A percentile compares a stretch with the other conserved stretches of the same genome.
Conservation (phyloP, 495 filamentous ascomycete genomes). For the Hypoxylon intermedium region DNA sequence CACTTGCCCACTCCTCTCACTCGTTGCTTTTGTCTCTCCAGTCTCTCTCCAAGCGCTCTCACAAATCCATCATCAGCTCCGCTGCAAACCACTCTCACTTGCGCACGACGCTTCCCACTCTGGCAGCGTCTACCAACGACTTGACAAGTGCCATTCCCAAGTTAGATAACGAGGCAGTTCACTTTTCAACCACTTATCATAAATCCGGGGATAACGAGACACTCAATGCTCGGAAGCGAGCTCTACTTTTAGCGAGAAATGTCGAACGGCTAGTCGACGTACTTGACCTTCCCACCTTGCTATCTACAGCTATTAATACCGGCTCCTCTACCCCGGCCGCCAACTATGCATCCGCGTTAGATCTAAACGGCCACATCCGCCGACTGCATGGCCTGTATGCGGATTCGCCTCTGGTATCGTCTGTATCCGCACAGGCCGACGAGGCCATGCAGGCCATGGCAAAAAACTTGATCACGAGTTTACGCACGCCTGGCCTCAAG, state of each 20-base stretch:
- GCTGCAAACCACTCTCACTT: constrained; percentile 78
- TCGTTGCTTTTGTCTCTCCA: constrained; percentile 87
- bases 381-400: constrained; percentile 84
- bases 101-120: constrained; percentile 66
- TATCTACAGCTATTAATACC: constrained; percentile 65
- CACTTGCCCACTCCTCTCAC: constrained; percentile 79
- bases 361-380: constrained; percentile 92
- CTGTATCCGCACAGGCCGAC: constrained; percentile 80
- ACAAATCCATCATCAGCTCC: constrained; percentile 83
- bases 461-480: constrained; percentile 76
- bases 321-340: constrained; percentile 51
- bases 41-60: constrained; percentile 87
- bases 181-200: constrained; percentile 85
- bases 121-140: constrained; percentile 67
- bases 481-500: constrained; percentile 81
- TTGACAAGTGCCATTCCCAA: constrained; percentile 76
- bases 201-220: constrained; percentile 71
- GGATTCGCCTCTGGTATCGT: constrained; percentile 73
- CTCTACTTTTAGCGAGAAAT: constrained; percentile 85
- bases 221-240: constrained; percentile 77
- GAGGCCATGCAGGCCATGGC: constrained; percentile 90
- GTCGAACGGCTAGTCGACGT: constrained; percentile 90
- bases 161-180: constrained; percentile 78
- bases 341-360: constrained; percentile 89
- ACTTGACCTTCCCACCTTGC: constrained; percentile 85